Evolutionary conservation across 768 basidiomycete species (phyloP), one percentile per base, ranked within the genome.

Genomic region (Lactifluus volemus): DNA sequence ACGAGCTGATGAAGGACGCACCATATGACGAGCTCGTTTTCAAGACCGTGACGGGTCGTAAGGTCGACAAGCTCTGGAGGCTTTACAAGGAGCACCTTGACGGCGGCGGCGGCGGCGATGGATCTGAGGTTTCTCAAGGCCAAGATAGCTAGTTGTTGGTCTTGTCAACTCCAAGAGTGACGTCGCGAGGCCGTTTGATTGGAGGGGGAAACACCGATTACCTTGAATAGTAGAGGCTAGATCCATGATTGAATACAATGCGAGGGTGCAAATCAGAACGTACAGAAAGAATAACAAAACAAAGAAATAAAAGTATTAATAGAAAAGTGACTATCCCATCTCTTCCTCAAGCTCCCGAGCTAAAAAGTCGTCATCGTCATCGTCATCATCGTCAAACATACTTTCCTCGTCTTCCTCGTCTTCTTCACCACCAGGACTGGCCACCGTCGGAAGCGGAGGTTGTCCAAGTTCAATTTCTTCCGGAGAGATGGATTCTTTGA

Each of bases 321-420:
- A 10, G 34, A 21, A 12, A 32, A 45, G 30, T 36, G 19, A 66
- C 72, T 84, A 90, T 81, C 87, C 85, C 82, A 79, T 82, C 61
- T 89, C 88, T 69, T 86, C 86, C 69, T 83, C 86, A 65, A 91
- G 75, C 68, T 87, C 89, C 42, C 84, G 78, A n/a, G 88, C 84
- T n/a, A 90, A 75, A 69, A 89, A 89, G 69, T 90, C 88, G 45
- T 89, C 88, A 4, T 88, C 88, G 45, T 89, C 88, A 4, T 88
- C 87, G 1, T 81, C 79, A 1, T 83, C 83, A 0, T 78, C 79
- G 12, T 76, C 79, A 0, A 62, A 62, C 41, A 62, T 58, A 42
- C 76, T 78, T 0, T 74, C 78, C 0, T 36, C 34, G 34, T 78
- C 80, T 2, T 79, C 79, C 0, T 78, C 79, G 1, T 80, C 82